These are phyloP conservation scores for Thoreauomyces humboldtii DNA, from an alignment of 192 early-diverging fungal genomes.

Conservation along the genomic window DNA sequence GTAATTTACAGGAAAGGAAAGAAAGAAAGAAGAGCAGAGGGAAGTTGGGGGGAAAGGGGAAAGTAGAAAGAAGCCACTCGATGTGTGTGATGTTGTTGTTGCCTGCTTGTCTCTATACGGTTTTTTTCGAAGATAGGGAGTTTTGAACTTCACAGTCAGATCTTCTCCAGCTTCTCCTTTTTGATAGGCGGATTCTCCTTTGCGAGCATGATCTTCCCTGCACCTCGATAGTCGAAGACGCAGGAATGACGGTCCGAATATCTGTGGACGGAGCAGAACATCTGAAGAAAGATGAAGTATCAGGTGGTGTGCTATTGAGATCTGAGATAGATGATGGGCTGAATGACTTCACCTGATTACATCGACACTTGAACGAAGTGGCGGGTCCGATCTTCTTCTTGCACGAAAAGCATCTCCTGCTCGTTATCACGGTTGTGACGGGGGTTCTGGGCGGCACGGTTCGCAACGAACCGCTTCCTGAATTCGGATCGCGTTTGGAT, in stretches of 20 bases:
- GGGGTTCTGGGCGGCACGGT: slow-evolving; percentile 5
- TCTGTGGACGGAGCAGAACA: slow-evolving; percentile 52
- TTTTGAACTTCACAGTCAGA: no score
- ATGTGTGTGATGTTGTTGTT: no score
- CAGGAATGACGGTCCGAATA: slow-evolving; percentile 56
- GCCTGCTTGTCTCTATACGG: no score
- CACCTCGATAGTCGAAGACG: slow-evolving; percentile 49
- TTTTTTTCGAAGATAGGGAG: no score
- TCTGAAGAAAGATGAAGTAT: not conserved
- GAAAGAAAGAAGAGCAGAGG: no score
- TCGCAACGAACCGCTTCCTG: no score
- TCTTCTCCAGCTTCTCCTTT: slow-evolving; percentile 47
- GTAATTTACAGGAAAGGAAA: no score
- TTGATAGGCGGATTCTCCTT: slow-evolving; percentile 53
- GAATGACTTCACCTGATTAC: slow-evolving; percentile 27
- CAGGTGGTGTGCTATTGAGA: no score
- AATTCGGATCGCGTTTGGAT: slow-evolving; percentile 16
- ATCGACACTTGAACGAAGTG: slow-evolving; percentile 54
- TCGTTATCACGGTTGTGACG: not conserved
- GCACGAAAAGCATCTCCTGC: slow-evolving; percentile 38
- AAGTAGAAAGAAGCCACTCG: no score
- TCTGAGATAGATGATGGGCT: no score
- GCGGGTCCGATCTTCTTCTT: slow-evolving; percentile 52
- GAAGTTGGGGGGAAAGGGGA: no score
- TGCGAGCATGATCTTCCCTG: slow-evolving; percentile 36